phyloP scores from a whole-genome alignment of 345 rosid species.

The Eucalyptus erythrocorys region DNA sequence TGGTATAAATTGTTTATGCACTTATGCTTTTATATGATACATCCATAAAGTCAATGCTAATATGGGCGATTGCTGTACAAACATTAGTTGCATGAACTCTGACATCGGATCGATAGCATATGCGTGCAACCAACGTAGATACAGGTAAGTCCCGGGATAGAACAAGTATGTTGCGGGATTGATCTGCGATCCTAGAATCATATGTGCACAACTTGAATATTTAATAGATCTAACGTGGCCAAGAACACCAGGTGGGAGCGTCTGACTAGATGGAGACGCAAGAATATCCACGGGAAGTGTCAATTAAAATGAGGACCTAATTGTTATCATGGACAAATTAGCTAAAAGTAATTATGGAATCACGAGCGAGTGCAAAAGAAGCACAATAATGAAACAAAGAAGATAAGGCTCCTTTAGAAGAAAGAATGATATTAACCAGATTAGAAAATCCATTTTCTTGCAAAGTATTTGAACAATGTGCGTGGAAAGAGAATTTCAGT shows the following conservation, averaged over 20 bases:
- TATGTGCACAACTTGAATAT: neutral
- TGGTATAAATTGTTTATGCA: neutral
- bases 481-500: no score
- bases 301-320: neutral
- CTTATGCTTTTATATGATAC: neutral
- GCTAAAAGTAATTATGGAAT: neutral
- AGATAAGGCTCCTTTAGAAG: neutral
- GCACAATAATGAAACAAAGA: neutral
- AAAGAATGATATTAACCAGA: neutral
- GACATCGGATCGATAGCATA: fast-evolving
- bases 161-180: neutral
- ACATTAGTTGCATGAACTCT: neutral
- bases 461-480: no score
- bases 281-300: neutral
- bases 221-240: neutral
- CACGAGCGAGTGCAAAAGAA: neutral
- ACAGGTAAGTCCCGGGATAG: neutral
- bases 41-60: neutral
- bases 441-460: no score
- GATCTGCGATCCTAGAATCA: neutral
- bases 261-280: neutral
- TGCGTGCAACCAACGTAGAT: neutral
- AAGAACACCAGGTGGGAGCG: neutral
- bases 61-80: neutral
- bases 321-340: neutral